Conservation (phyloP, 1,139 yeast genomes). For the Nadsonia commutata region DNA sequence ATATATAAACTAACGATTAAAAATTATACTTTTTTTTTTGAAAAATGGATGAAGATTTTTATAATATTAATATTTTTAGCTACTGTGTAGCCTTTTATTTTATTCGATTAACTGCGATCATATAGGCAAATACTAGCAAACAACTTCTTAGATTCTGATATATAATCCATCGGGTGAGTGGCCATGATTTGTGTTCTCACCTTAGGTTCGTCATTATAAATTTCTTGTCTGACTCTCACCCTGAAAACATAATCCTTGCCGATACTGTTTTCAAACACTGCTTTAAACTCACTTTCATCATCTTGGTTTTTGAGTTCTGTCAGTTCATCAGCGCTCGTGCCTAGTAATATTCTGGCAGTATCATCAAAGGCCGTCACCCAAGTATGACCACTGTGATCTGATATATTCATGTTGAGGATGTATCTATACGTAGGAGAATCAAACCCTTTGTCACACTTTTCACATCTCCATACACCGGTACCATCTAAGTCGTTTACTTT, state of each 20-base stretch:
- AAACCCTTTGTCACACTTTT: conserved; percentile 63
- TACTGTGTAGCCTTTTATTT: no score
- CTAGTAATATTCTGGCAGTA: conserved; percentile 57
- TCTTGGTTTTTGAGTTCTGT: conserved; percentile 33
- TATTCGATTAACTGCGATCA: no score
- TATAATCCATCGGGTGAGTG: conserved; percentile 41
- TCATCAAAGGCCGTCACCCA: conserved; percentile 86
- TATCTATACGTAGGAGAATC: conserved; percentile 66
- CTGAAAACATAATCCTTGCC: conserved; percentile 63
- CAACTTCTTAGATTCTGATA: conserved; percentile 48
- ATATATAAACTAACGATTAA: no score
- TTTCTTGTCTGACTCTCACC: conserved; percentile 70
- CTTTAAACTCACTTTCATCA: conserved; percentile 34
- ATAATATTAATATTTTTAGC: no score
- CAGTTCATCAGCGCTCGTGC: conserved; percentile 55
- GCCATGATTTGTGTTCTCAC: conserved; percentile 58
- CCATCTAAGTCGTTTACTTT: conserved; percentile 64
- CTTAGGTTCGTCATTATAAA: conserved; percentile 63
- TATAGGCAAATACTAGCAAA: conserved; percentile 30
- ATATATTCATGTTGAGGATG: conserved; percentile 52
- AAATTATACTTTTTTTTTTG: no score
- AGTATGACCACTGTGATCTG: conserved; percentile 69
- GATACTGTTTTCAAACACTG: conserved; percentile 36
- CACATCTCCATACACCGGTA: conserved; percentile 92
- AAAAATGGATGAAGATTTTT: no score